phyloP scores from a whole-genome alignment of 345 rosid species.

The Sapria himalayana region DNA sequence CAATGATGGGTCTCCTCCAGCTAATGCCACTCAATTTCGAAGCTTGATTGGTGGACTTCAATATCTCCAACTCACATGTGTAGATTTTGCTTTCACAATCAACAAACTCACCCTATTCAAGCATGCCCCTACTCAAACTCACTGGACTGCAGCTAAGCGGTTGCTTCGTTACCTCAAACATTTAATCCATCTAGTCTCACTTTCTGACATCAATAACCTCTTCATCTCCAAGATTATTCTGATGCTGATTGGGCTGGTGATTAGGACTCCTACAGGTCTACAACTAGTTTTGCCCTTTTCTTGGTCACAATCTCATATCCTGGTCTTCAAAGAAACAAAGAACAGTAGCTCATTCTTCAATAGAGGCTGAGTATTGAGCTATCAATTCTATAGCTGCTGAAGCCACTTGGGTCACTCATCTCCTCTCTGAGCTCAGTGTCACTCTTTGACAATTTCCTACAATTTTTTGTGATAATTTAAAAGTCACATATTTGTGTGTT shows the following conservation, averaged over 20 bases:
- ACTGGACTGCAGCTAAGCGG: no score
- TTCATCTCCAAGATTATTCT: no score
- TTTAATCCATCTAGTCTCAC: no score
- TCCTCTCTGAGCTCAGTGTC: no score
- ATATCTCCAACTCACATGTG: background rate
- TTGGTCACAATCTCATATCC: background rate
- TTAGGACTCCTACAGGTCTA: background rate
- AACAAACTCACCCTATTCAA: background rate
- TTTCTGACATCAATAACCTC: no score
- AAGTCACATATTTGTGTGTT: background rate
- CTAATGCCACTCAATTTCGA: background rate
- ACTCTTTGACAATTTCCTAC: no score
- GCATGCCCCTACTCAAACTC: background rate
- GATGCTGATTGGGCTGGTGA: background rate
- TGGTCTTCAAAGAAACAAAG: background rate
- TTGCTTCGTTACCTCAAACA: no score
- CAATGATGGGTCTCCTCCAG: no score
- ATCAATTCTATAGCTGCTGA: no score
- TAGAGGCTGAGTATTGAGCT: background rate
- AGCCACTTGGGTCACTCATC: no score
- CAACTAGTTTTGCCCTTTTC: background rate
- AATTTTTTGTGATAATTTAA: background rate
- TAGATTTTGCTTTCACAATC: background rate
- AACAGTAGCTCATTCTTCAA: background rate
- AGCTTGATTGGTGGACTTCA: background rate